A percentile compares a stretch with the other conserved stretches of the same genome.
Evolutionary conservation across 805 yeast species (phyloP).

Genomic region (Pichia thaimueangensis): DNA sequence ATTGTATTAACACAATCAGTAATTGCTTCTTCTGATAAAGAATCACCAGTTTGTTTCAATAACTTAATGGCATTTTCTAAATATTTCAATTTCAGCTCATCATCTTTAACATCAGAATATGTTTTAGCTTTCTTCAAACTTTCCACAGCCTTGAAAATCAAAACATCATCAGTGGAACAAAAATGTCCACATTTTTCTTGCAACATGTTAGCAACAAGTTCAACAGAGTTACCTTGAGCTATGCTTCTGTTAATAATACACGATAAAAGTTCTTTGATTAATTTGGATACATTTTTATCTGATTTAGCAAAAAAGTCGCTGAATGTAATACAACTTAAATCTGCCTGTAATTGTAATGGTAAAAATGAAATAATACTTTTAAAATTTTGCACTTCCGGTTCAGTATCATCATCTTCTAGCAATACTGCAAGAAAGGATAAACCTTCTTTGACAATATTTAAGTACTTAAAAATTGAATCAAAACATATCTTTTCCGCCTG

Average conservation of each 20-base stretch:
- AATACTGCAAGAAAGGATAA: conserved; percentile 79
- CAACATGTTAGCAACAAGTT: conserved; percentile 75
- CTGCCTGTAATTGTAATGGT: conserved; percentile 58
- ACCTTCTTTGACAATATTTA: conserved; percentile 80
- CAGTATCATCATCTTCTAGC: conserved; percentile 52
- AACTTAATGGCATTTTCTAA: conserved; percentile 68
- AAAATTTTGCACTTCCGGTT: conserved; percentile 30
- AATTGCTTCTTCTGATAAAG: conserved; percentile 70
- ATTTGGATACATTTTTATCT: conserved; percentile 45
- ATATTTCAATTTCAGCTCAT: conserved; percentile 56
- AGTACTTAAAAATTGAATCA: conserved; percentile 65
- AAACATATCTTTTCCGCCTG: conserved; percentile 92
- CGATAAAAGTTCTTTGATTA: conserved; percentile 80
- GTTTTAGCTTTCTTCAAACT: conserved; percentile 82
- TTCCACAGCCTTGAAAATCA: conserved; percentile 90
- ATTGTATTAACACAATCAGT: conserved; percentile 75
- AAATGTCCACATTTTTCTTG: conserved; percentile 93
- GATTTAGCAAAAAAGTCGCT: conserved; percentile 72
- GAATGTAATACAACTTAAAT: conserved; percentile 60
- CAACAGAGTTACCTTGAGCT: conserved; percentile 88
- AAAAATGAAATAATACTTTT: conserved; percentile 66
- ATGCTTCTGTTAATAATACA: conserved; percentile 86
- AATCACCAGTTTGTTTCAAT: conserved; percentile 73
- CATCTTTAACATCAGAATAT: conserved; percentile 61
- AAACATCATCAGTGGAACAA: conserved; percentile 89